Base-by-base conservation (phyloP, 1,284 basidiomycete species). In the Cryptococcus wingfieldii region DNA sequence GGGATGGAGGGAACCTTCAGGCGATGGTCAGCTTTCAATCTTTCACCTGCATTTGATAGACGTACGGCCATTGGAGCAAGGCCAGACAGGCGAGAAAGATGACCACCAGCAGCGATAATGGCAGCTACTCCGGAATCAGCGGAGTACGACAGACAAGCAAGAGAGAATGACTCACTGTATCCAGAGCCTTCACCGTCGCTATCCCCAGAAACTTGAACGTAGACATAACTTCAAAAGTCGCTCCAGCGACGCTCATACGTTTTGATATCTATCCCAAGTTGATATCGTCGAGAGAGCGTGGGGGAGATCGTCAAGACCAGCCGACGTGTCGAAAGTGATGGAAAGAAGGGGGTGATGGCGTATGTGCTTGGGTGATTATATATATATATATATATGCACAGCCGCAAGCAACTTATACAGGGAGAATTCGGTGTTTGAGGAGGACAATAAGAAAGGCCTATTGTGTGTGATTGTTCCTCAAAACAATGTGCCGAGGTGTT, bases 21-120 rank as follows among this genome's bases (percentile, higher is more conserved):
- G 28, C 5, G n/a, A 14, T 9, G 89, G 66, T 72, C 86, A 54
- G 86, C 85, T 6, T 56, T 77, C 23, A 23, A 23, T 23, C 23
- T 23, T 23, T 23, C 23, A 23, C 23, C 3, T 23, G 23, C 23
- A 3, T 23, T 2, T 23, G 23, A 3, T 23, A 23, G 19, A 53
- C 48, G 57, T 50, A 58, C 53, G 61, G 61, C 54, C 55, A 58
- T 23, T 58, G 59, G 3, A 57, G 55, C 34, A 62, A 54, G 18
- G 60, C 51, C 28, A 59, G 41, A 49, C 58, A 56, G 12, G 55
- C 41, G 37, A 65, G 46, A 54, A 61, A 58, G 10, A 56, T 18
- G 51, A 64, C 51, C 9, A 60, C 47, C 23, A 65, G 65, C 61
- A 64, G 67, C 67, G 76, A 71, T 72, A 77, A 71, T 72, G 74